Conservation (phyloP, 2,329 filamentous ascomycete genomes). For the Pestalotiopsis fici region DNA sequence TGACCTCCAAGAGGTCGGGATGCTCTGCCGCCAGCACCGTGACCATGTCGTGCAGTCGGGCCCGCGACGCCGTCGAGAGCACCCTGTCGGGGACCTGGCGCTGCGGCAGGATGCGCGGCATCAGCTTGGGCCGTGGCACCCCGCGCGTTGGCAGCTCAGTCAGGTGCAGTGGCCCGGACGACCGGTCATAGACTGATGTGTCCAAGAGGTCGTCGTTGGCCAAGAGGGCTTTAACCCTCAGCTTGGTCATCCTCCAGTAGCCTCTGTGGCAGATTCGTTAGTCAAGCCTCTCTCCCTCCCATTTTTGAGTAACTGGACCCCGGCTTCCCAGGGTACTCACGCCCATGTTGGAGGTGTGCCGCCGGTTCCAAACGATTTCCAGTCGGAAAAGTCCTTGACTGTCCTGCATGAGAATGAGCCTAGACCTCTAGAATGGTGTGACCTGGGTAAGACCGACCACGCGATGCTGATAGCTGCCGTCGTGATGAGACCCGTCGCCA, state of each 20-base stretch:
- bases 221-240: not conserved
- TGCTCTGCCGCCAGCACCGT: not conserved
- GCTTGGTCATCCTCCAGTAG: conserved; percentile 5
- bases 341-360: conserved; percentile 7
- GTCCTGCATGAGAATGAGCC: not conserved
- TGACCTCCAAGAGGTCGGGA: not conserved
- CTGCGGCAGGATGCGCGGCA: conserved; percentile 8
- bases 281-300: not conserved
- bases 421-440: not conserved
- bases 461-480: not conserved
- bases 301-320: not conserved
- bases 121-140: not conserved
- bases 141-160: not conserved
- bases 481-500: conserved; percentile 1
- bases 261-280: not conserved
- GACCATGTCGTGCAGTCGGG: conserved; percentile 1
- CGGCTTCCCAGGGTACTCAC: not conserved
- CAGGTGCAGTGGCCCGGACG: not conserved
- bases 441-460: not conserved
- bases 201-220: not conserved
- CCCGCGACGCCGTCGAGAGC: not conserved
- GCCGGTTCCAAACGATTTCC: conserved; percentile 6
- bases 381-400: not conserved
- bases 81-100: not conserved
- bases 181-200: not conserved